phyloP scores from a whole-genome alignment of 129 eudicot species.

The Lactuca saligna region DNA sequence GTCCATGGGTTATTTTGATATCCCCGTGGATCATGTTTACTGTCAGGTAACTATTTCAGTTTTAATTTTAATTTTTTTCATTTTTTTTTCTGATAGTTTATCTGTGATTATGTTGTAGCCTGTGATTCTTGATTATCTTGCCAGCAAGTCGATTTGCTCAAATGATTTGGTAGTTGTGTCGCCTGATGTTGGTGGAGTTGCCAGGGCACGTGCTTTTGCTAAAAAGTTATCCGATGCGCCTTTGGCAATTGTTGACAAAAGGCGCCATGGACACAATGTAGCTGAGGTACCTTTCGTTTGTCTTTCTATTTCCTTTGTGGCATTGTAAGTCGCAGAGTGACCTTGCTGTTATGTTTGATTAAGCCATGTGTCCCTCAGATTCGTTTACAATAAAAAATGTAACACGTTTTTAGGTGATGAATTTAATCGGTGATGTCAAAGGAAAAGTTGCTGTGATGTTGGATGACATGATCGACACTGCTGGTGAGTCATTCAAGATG shows the following conservation, averaged over 20 bases:
- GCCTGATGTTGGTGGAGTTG: constrained; percentile 99
- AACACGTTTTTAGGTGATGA: constrained; percentile 63
- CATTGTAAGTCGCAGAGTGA: background rate
- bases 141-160: constrained; percentile 75
- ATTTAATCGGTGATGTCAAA: constrained; percentile 89
- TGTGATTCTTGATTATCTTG: constrained; percentile 91
- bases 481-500: constrained; percentile 49
- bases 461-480: constrained; percentile 94
- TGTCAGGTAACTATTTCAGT: constrained; percentile 56
- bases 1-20: constrained; percentile 93
- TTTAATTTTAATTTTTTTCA: background rate
- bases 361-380: no score
- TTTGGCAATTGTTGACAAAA: constrained; percentile 88
- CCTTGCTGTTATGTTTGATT: background rate
- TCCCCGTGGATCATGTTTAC: constrained; percentile 86
- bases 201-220: constrained; percentile 94
- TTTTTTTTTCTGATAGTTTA: background rate
- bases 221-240: constrained; percentile 92
- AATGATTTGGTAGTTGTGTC: constrained; percentile 84
- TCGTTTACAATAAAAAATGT: no score
- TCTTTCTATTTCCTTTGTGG: no score
- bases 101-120: constrained; percentile 49
- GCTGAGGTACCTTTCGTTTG: constrained; percentile 59
- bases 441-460: constrained; percentile 91
- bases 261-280: constrained; percentile 88